Conservation (phyloP, 129 eudicot species). For the Tagetes erecta region DNA sequence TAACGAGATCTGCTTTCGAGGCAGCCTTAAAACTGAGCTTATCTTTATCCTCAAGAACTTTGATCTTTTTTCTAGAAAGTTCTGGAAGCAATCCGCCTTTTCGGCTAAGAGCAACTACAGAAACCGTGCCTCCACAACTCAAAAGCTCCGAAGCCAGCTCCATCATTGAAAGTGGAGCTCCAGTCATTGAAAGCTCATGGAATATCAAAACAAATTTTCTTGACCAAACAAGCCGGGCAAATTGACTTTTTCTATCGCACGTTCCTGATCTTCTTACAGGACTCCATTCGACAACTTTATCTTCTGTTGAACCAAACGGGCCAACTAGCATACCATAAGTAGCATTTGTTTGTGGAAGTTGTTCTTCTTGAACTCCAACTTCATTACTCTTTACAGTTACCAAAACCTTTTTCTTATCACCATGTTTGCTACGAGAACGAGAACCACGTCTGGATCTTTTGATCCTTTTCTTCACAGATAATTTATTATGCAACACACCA, state of each 20-base stretch:
- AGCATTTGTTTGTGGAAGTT: constrained; percentile 62
- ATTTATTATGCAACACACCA: constrained; percentile 22
- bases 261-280: constrained; percentile 83
- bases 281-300: constrained; percentile 78
- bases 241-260: constrained; percentile 87
- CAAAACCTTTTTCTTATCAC: constrained; percentile 40
- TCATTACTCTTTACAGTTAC: constrained; percentile 35
- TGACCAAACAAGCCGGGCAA: constrained; percentile 95
- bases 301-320: constrained; percentile 87
- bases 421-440: constrained; percentile 25
- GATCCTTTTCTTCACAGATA: constrained; percentile 47
- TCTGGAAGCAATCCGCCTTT: constrained; percentile 90
- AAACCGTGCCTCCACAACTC: constrained; percentile 96
- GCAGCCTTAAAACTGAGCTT: constrained; percentile 83
- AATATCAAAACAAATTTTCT: constrained; percentile 79
- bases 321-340: constrained; percentile 87
- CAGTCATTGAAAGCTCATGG: constrained; percentile 97
- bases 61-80: constrained; percentile 76
- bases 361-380: constrained; percentile 53
- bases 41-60: constrained; percentile 82
- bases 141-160: constrained; percentile 93
- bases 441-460: constrained; percentile 58
- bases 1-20: constrained; percentile 87
- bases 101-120: constrained; percentile 80
- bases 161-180: constrained; percentile 99